Base-by-base conservation (phyloP, 345 rosid species). In the Odontarrhena argentea region DNA sequence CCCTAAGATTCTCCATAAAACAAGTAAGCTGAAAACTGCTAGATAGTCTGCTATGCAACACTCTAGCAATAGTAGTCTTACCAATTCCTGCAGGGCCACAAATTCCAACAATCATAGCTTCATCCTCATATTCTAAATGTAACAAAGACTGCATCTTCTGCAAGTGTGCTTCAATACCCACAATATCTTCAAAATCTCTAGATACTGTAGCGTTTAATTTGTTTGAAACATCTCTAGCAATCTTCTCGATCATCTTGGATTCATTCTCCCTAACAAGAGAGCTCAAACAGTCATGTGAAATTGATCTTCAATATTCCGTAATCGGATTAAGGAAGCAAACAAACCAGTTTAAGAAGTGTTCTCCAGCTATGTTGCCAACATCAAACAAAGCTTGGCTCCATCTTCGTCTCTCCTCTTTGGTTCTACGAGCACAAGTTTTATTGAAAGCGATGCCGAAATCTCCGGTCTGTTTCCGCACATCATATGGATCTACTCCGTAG, bases 231-330 rank as follows among this genome's bases (percentile, higher is more conserved):
- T 52, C 38, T 52, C 6, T 7, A 12, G 44, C 66, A 46, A 61
- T 61, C 18, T 46, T 61, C 18, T 61, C 66, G 18, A 46, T 61
- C 66, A 61, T 61, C 3, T 45, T 34, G 6, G 54, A 52, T 61
- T 61, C 66, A 10, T 32, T 61, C 11, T n/a, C 37, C 56, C 56
- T 52, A 7, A 28, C 6, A 50, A 25, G 13, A 48, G n/a, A 9
- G 13, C 25, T 5, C 6, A 25, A 10, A 5, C 2, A 2, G 15
- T 14, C 9, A 45, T 8, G 9, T 18, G 22, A 18, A 18, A 18
- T 18, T 18, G 22, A 18, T 18, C 22, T 18, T 18, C 22, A 18
- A 18, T 18, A 18, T 18, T 32, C 6, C 36, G 0, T 3, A 32
- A 32, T 32, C 36, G 6, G 7, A 32, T 32, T 6, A 42, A 8